A percentile compares a stretch with the other conserved stretches of the same genome.
phyloP scores from a whole-genome alignment of 2,329 filamentous ascomycete species.

The Pseudogymnoascus sp. region DNA sequence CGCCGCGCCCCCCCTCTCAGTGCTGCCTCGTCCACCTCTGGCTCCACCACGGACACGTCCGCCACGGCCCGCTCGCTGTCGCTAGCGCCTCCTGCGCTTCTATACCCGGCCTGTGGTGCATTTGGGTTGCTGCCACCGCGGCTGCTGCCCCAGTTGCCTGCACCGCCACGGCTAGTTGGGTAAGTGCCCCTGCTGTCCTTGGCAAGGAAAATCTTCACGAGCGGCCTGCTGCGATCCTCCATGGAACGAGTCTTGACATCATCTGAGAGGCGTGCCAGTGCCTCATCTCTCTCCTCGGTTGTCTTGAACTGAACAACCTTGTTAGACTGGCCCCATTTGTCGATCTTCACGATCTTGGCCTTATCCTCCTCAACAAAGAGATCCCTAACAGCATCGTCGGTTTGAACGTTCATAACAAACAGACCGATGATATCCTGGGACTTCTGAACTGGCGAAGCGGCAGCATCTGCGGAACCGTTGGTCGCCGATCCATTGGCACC shows the following conservation, averaged over 20 bases:
- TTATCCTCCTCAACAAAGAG: slow-evolving; percentile 80
- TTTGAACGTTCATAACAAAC: slow-evolving; percentile 82
- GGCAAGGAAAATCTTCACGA: slow-evolving; percentile 77
- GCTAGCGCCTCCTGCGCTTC: slow-evolving; percentile 74
- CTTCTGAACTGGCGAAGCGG: slow-evolving; percentile 55
- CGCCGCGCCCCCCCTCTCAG: slow-evolving; percentile 46
- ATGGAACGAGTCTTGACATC: slow-evolving; percentile 66
- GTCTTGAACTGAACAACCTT: slow-evolving; percentile 83
- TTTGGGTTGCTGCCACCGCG: slow-evolving; percentile 53
- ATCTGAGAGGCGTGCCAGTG: slow-evolving; percentile 66
- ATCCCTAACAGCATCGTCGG: slow-evolving; percentile 73
- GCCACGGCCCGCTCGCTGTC: slow-evolving; percentile 59
- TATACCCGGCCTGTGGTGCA: slow-evolving; percentile 63
- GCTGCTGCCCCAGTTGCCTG: slow-evolving; percentile 61
- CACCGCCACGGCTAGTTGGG: slow-evolving; percentile 53
- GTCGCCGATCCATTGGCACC: slow-evolving; percentile 45
- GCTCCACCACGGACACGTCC: slow-evolving; percentile 52
- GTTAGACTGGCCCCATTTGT: slow-evolving; percentile 72
- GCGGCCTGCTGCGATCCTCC: slow-evolving; percentile 70
- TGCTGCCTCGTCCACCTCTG: slow-evolving; percentile 45
- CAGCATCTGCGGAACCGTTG: slow-evolving; percentile 42
- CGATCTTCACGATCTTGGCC: slow-evolving; percentile 69
- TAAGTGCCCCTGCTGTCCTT: slow-evolving; percentile 50
- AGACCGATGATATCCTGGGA: slow-evolving; percentile 71
- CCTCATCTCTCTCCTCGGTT: slow-evolving; percentile 70